Base-by-base conservation (phyloP, 2,329 filamentous ascomycete species). In the Thelonectria blattea region DNA sequence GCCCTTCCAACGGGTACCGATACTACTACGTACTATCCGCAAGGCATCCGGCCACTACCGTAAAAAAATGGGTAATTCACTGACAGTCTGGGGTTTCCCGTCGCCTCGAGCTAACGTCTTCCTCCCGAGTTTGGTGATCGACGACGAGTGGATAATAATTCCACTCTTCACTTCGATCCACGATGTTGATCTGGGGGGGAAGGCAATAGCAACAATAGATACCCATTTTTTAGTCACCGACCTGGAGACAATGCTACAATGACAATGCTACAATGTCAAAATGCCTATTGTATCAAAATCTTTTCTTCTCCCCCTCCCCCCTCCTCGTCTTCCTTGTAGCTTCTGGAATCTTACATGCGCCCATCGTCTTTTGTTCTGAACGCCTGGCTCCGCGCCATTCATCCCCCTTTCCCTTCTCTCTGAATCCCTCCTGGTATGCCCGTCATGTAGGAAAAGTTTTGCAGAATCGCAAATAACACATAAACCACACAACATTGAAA, bases 301-400 rank as follows among this genome's bases (percentile, higher is more conserved):
- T n/a, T 52, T 55, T 58, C 47, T 51, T 49, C 47, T 58, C 52
- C 61, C 58, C 47, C 42, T 54, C 42, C 56, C 51, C 53, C 27
- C 56, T 54, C 39, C 43, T 52, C 58, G 52, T 55, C 52, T 53
- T 54, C 24, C 34, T 57, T 39, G 39, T 56, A 66, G 62, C 61
- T 64, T 62, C 62, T 56, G 57, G 67, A 69, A 71, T 71, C 67
- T 70, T 71, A 71, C 69, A 71, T 65, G 63, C 60, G 59, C 50
- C 52, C 50, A 56, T 70, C 66, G 62, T 71, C 68, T 70, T 71
- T 68, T 71, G 57, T 64, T 69, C 65, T 70, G 56, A 71, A 71
- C 68, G 68, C 68, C 69, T 52, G 53, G 67, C 67, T 67, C 69
- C 66, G 60, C 60, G 20, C 18, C 56, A 51, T 57, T 49, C 59